These are phyloP conservation scores for Ramaria rubella DNA, from an alignment of 768 basidiomycete genomes.

Conservation along the genomic window DNA sequence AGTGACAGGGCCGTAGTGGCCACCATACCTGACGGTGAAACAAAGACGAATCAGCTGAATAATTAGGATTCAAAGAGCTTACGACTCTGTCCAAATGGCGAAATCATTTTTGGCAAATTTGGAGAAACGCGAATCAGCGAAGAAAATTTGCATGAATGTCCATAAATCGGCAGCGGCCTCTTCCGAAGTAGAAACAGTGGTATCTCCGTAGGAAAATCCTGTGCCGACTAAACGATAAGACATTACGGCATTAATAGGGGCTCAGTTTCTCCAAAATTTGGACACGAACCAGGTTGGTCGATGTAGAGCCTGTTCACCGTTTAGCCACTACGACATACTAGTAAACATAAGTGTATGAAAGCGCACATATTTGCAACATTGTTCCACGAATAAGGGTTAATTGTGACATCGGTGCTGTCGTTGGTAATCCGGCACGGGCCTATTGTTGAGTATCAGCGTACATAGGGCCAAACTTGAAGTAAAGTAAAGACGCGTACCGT, in stretches of 20 bases:
- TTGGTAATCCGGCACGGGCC: constrained; percentile 41
- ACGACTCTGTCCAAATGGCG: constrained; percentile 60
- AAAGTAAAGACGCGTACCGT: no score
- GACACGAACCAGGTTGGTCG: constrained; percentile 44
- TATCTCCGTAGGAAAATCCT: constrained; percentile 54
- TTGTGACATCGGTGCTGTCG: constrained; percentile 40
- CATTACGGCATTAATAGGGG: not conserved
- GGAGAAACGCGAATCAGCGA: constrained; percentile 47
- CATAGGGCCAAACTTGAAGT: no score
- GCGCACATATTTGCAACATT: constrained; percentile 49
- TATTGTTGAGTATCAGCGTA: no score
- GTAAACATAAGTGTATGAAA: no score
- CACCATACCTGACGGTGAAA: constrained; percentile 28
- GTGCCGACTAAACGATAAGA: constrained; percentile 42
- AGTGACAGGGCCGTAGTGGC: constrained; percentile 35
- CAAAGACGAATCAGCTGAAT: not conserved
- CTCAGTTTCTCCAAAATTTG: not conserved
- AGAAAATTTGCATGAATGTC: constrained; percentile 52
- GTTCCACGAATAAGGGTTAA: constrained; percentile 58
- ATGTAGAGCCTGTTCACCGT: constrained; percentile 57
- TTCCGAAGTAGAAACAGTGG: constrained; percentile 43
- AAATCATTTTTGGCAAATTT: constrained; percentile 40
- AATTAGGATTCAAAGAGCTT: constrained; percentile 12
- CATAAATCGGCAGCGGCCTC: constrained; percentile 52
- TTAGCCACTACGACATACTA: no score